Evolutionary conservation across 2,329 filamentous ascomycete species (phyloP).

Genomic region (Talaromyces pinophilus): DNA sequence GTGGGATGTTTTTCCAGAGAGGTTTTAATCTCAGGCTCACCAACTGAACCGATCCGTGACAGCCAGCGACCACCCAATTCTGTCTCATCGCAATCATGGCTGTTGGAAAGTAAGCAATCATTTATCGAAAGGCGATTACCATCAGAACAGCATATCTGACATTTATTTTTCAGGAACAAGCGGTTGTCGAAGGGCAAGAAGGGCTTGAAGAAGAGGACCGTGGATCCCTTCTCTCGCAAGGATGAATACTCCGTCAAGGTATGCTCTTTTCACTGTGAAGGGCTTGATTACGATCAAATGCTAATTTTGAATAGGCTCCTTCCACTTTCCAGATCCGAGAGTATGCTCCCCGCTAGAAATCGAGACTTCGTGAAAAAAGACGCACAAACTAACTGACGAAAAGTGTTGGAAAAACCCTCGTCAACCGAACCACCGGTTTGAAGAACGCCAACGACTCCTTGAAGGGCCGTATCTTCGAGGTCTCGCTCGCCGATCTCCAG

Average conservation of each 20-base stretch:
- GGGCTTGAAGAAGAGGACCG: conserved; percentile 99
- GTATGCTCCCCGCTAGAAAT: conserved; percentile 60
- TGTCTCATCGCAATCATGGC: conserved; percentile 68
- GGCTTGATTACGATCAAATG: not conserved
- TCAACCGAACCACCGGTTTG: conserved; percentile 98
- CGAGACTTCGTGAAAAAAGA: conserved; percentile 21
- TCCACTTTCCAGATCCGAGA: conserved; percentile 95
- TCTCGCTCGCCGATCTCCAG: conserved; percentile 97
- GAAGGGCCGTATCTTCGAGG: conserved; percentile 98
- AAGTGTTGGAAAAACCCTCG: conserved; percentile 99
- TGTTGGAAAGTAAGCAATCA: conserved; percentile 70
- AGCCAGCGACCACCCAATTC: conserved; percentile 24
- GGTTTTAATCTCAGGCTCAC: conserved; percentile 15
- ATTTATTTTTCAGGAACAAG: conserved; percentile 75
- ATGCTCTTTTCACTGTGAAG: conserved; percentile 31
- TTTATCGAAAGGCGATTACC: not conserved
- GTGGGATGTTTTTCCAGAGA: conserved; percentile 43
- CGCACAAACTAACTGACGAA: conserved; percentile 27
- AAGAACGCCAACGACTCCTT: conserved; percentile 99
- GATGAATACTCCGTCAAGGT: conserved; percentile 99
- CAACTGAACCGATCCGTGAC: conserved; percentile 31
- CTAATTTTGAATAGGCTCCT: conserved; percentile 64
- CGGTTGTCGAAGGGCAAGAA: conserved; percentile 99
- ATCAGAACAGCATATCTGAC: not conserved
- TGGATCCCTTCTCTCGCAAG: conserved; percentile 97